Evolutionary conservation across 2,329 filamentous ascomycete species (phyloP), one percentile per base, ranked within the genome.

Genomic region (Zasmidium cellare): DNA sequence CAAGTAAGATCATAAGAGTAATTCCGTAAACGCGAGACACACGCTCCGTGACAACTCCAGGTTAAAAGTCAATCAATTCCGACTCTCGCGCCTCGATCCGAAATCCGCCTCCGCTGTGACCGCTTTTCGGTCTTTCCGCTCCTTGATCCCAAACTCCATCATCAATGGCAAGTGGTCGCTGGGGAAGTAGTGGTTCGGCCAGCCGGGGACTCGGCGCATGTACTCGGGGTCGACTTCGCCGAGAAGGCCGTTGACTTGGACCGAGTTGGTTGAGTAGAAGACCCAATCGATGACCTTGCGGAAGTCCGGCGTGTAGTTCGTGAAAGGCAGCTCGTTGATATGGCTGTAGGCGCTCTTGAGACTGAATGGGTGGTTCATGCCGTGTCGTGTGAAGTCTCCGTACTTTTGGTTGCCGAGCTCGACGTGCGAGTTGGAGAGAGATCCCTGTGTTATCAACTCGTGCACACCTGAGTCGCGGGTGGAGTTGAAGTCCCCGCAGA

Each of bases 401-500:
- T 99, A 99, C 57, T 92, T 88, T 69, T 90, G 88, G 60, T 84
- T 87, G 59, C 83, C 85, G 45, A 99, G 80, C 69, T 97, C 94
- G 3, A 84, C 80, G 71, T 99, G 93, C 54, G 90, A 84, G 51
- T 89, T 88, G 11, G 86, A 82, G 19, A 99, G 83, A 45, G 84
- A 86, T 41, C 94, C 94, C 71, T 88, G 86, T 2, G 89, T 87
- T 65, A 99, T 85, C 46, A 99, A 82, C 64, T 97, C 92, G 74
- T 96, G 96, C 0, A 97, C 92, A 46, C 91, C 92, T 53, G 92
- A 97, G 55, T 90, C 87, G 12, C 85, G 84, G 1, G 87, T 88
- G 3, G 93, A 97, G 77, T 99, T 99, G 81, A 97, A 96, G 74
- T 99, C 94, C 67, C 93, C 93, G 68, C 93, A 97, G 53, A 99